Conservation (phyloP, 768 basidiomycete genomes). For the Lentinula sp. region DNA sequence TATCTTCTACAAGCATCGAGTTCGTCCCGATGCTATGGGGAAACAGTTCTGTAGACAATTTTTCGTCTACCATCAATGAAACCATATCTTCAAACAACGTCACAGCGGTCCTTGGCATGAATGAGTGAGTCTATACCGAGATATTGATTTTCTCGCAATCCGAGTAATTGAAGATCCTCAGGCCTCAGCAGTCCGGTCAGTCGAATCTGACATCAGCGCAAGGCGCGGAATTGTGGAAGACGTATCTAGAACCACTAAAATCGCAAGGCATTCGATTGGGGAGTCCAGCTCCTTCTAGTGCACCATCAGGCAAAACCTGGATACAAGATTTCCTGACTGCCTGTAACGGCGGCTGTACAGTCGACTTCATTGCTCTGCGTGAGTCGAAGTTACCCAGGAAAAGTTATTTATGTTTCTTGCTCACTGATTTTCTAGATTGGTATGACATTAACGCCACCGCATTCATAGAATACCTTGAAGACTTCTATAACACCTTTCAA, state of each 20-base stretch:
- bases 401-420: background rate
- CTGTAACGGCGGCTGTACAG: slow-evolving; percentile 43
- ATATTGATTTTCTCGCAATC: background rate
- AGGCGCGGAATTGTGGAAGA: slow-evolving; percentile 46
- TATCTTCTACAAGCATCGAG: slow-evolving; percentile 31
- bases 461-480: slow-evolving; percentile 41
- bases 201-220: slow-evolving; percentile 42
- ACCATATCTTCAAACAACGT: slow-evolving; percentile 30
- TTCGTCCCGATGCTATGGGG: slow-evolving; percentile 59
- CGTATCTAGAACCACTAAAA: slow-evolving; percentile 44
- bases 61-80: slow-evolving; percentile 31
- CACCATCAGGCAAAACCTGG: slow-evolving; percentile 49
- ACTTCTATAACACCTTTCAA: slow-evolving; percentile 47
- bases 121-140: slow-evolving; percentile 38
- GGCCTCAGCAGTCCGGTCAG: slow-evolving; percentile 34
- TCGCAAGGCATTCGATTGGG: slow-evolving; percentile 40
- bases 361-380: slow-evolving; percentile 55
- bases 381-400: slow-evolving; percentile 13
- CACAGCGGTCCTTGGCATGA: slow-evolving; percentile 44
- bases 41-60: slow-evolving; percentile 26
- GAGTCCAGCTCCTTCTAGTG: slow-evolving; percentile 47
- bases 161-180: background rate
- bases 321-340: slow-evolving; percentile 43
- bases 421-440: slow-evolving; percentile 26
- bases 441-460: slow-evolving; percentile 45